phyloP scores from a whole-genome alignment of 352 stramenopile species.

The Pythium apleroticum region DNA sequence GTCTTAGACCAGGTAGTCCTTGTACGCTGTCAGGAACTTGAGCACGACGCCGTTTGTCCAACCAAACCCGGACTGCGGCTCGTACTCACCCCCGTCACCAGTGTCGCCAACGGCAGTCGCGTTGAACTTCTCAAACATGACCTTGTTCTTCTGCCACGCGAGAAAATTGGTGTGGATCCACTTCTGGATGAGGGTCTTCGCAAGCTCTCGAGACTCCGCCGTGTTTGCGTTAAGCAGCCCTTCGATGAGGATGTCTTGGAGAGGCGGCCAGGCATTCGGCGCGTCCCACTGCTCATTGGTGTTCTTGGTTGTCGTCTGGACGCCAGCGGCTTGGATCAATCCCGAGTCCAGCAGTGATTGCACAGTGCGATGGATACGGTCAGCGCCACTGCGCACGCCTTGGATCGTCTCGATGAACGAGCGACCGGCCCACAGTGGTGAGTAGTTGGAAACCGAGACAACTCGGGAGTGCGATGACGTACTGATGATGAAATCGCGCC shows the following conservation, averaged over 20 bases:
- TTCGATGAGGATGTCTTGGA: constrained; percentile 41
- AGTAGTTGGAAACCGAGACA: constrained; percentile 32
- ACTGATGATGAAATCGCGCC: constrained; percentile 33
- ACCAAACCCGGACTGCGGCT: constrained; percentile 49
- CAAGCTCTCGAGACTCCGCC: constrained; percentile 18
- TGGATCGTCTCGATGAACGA: constrained; percentile 17
- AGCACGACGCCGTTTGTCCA: constrained; percentile 60
- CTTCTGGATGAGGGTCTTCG: constrained; percentile 22
- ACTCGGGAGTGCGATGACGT: constrained; percentile 12
- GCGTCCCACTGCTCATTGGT: constrained; percentile 54
- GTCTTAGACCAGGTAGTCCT: constrained; percentile 7
- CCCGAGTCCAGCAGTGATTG: constrained; percentile 26
- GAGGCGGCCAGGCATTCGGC: constrained; percentile 53
- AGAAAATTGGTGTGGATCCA: constrained; percentile 30
- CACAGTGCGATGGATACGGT: constrained; percentile 18
- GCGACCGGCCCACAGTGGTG: constrained; percentile 34
- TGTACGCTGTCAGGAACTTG: constrained; percentile 44
- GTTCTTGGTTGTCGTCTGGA: constrained; percentile 33
- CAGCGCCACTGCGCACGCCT: background rate
- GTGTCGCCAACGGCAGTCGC: constrained; percentile 32
- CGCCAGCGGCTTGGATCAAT: constrained; percentile 33
- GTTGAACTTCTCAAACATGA: constrained; percentile 66
- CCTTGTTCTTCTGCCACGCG: constrained; percentile 28
- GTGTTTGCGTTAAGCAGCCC: constrained; percentile 28
- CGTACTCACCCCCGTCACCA: constrained; percentile 55